Base-by-base conservation (phyloP, 257 asterid species). In the Lavandula angustifolia region DNA sequence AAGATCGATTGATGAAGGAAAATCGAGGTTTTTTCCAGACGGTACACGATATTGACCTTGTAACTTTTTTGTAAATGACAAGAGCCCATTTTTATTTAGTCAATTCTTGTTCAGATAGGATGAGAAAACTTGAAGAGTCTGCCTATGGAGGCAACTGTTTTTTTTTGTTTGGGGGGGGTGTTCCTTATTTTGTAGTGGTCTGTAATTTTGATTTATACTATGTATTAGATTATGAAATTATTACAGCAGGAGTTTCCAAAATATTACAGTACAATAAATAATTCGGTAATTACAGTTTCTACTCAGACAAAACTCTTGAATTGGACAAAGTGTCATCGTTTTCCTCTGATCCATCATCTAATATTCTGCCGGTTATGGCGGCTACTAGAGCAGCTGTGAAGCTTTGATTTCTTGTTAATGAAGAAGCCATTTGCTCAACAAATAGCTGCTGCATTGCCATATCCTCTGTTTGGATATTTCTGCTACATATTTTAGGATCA, bases 331-430 rank as follows among this genome's bases (percentile, higher is more conserved):
- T 44, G 3, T 70, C 71, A 3, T 72, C 73, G 16, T 63, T 71
- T 9, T 67, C 64, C 40, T 80, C 81, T 13, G 71, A 68, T 35
- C 54, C 65, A 42, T 79, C 84, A n/a, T 81, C 80, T 27, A 81
- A 58, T 60, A 85, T 76, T 70, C 82, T 78, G 16, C 82, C 90
- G 9, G 91, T 79, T 18, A 89, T 86, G 18, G 94, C 95, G 42
- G 87, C 86, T 11, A 82, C 91, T 14, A 86, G 52, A 8, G 95
- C 91, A 27, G 84, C 85, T 1, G 94, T 89, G 74, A 89, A 89
- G 72, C 81, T 80, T 57, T 79, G 78, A 64, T 75, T 86, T 29
- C 76, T 83, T 3, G 87, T 83, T 79, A 89, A 68, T 1, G 85
- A 81, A 72, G 87, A 72, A 33, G 87, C 86, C 91, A 87, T 87